Evolutionary conservation across 177 flowering plant genomes (phyloP), one percentile per base, ranked within the genome.

Genomic region (Vitis hybrid): DNA sequence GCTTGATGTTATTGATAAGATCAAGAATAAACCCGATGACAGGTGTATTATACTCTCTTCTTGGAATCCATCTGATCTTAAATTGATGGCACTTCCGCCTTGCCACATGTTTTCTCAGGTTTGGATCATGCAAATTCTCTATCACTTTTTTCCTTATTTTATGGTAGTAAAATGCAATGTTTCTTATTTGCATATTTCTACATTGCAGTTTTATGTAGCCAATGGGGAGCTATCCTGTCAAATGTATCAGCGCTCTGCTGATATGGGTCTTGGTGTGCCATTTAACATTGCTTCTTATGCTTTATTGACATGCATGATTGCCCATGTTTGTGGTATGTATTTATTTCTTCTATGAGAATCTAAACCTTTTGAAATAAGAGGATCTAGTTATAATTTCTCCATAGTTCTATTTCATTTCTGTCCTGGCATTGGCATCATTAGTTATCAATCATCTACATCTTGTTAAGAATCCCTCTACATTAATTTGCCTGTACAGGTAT

Each of bases 91-190:
- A 19, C 94, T 95, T 68, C 99, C 98, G 50, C 99, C 98, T 53
- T 95, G 98, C 80, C 98, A 95, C 86, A 90, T 93, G 97, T 89
- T 90, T 83, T 89, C 98, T 5, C 99, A 94, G 90, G 98, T 90
- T 71, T 18, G 75, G 29, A 18, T 48, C 54, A 34, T 2, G 14
- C 18, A n/a, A 39, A 53, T 20, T 16, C 13, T 10, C 29, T 58
- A 14, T 61, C 1, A 5, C 9, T 5, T 10, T 4, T 8, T 16
- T 15, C 14, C 14, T n/a, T 2, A 50, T 11, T 60, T 34, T 50
- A 10, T 10, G 48, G 45, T 19, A 2, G 3, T 53, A 39, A 39
- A 5, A 12, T 15, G 26, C 9, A 15, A 3, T 64, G 1, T 29
- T 15, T 51, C 6, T 48, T 39, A 39, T 39, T 39, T 39, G 48